Evolutionary conservation across 768 basidiomycete species (phyloP).

Genomic region (Lentinula sp.): DNA sequence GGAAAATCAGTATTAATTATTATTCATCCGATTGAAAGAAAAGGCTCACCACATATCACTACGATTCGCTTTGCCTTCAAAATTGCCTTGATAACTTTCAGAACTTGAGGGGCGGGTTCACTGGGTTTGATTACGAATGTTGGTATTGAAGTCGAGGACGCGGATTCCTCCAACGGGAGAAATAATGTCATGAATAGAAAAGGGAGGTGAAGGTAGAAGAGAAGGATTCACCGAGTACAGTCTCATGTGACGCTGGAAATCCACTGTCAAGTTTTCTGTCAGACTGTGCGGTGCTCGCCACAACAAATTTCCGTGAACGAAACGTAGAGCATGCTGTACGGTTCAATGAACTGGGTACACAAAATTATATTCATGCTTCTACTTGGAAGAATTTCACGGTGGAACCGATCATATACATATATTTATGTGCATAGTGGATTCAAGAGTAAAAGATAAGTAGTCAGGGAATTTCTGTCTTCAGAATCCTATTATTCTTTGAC

Average conservation of each 20-base stretch:
- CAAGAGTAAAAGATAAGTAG: neutral
- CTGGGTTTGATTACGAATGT: slow-evolving; percentile 47
- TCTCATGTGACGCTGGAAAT: slow-evolving; percentile 2
- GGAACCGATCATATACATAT: too few species aligned
- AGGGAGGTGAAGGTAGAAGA: neutral
- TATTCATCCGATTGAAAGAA: slow-evolving; percentile 3
- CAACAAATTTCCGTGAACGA: neutral
- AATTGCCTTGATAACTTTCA: slow-evolving; percentile 57
- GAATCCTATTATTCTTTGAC: slow-evolving; percentile 75
- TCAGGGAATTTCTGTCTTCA: slow-evolving; percentile 71
- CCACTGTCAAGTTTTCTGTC: neutral
- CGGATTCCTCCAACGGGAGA: slow-evolving; percentile 48
- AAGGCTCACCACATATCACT: slow-evolving; percentile 73
- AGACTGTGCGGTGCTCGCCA: neutral
- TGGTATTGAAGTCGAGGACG: slow-evolving; percentile 43
- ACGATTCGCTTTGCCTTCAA: slow-evolving; percentile 78
- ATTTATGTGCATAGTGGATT: too few species aligned
- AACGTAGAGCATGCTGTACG: neutral
- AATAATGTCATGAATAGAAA: slow-evolving; percentile 52
- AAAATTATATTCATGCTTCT: too few species aligned
- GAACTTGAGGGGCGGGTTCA: slow-evolving; percentile 41
- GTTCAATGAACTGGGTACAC: too few species aligned
- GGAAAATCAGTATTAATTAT: neutral
- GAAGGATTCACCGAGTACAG: neutral
- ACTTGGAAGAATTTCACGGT: too few species aligned